These are phyloP conservation scores for Candida alai DNA, from an alignment of 805 yeast genomes.

Conservation along the genomic window DNA sequence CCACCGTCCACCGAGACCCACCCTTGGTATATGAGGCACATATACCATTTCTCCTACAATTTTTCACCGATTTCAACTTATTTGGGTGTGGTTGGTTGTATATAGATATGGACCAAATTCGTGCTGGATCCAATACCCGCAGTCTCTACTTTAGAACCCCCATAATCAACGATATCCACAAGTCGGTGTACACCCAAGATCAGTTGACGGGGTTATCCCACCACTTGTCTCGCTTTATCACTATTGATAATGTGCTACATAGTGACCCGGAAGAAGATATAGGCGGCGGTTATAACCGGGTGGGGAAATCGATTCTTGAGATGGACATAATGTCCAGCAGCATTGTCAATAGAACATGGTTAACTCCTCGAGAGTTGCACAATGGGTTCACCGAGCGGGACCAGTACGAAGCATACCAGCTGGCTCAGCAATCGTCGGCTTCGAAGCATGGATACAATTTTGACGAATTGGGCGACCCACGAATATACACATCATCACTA, in stretches of 20 bases:
- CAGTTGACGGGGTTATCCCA: constrained; percentile 7
- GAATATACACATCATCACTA: constrained; percentile 43
- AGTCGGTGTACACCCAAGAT: constrained; percentile 13
- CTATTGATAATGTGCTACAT: constrained; percentile 26
- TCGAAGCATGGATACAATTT: constrained; percentile 10
- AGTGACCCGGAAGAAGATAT: constrained; percentile 6
- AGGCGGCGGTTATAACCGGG: constrained; percentile 38
- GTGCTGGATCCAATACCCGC: constrained; percentile 1
- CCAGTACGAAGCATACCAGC: constrained; percentile 8
- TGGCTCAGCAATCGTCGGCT: constrained; percentile 1
- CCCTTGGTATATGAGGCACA: constrained; percentile 63
- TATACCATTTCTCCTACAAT: constrained; percentile 72
- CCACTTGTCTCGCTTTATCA: constrained; percentile 14
- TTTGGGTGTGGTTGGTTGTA: constrained; percentile 81
- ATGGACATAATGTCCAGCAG: constrained; percentile 62
- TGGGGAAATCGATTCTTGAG: constrained; percentile 65
- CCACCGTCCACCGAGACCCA: constrained; percentile 2
- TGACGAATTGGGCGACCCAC: constrained; percentile 11
- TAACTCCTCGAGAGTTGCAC: constrained; percentile 48
- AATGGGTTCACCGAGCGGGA: constrained; percentile 41
- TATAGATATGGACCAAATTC: constrained; percentile 20
- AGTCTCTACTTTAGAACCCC: constrained; percentile 57
- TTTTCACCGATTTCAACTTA: constrained; percentile 76
- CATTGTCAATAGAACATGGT: constrained; percentile 51
- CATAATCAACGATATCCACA: constrained; percentile 20